These are phyloP conservation scores for Mucor sp. DNA, from an alignment of 371 early-diverging fungal species.

Conservation along the genomic window DNA sequence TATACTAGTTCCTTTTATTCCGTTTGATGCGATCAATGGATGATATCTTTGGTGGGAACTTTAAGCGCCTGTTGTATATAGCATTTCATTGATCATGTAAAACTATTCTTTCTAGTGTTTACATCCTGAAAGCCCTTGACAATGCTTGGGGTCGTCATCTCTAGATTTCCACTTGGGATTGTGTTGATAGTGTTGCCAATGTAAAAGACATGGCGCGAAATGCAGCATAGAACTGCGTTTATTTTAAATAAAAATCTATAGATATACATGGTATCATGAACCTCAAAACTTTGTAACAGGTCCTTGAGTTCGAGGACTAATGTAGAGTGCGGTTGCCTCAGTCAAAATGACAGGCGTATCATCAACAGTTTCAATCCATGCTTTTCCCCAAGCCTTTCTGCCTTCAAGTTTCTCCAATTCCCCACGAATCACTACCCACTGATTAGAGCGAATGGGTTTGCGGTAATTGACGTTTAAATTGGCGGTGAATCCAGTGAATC, in stretches of 20 bases:
- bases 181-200: no score
- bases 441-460: slow-evolving; percentile 66
- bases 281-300: slow-evolving; percentile 23
- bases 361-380: slow-evolving; percentile 57
- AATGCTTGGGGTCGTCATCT: no score
- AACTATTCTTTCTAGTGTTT: no score
- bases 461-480: slow-evolving; percentile 77
- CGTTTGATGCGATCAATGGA: no score
- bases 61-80: background rate
- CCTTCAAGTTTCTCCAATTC: slow-evolving; percentile 67
- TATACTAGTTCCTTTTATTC: no score
- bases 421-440: slow-evolving; percentile 66
- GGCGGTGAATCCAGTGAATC: slow-evolving; percentile 75
- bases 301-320: slow-evolving; percentile 56
- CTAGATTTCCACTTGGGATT: no score
- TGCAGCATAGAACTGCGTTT: background rate
- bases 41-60: background rate
- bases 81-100: no score
- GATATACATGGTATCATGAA: background rate
- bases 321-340: slow-evolving; percentile 69
- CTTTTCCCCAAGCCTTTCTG: slow-evolving; percentile 71
- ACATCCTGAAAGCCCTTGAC: no score
- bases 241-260: background rate
- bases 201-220: background rate
- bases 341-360: slow-evolving; percentile 52